These are phyloP conservation scores for Termitomyces sp. DNA, from an alignment of 768 basidiomycete species.

Conservation along the genomic window DNA sequence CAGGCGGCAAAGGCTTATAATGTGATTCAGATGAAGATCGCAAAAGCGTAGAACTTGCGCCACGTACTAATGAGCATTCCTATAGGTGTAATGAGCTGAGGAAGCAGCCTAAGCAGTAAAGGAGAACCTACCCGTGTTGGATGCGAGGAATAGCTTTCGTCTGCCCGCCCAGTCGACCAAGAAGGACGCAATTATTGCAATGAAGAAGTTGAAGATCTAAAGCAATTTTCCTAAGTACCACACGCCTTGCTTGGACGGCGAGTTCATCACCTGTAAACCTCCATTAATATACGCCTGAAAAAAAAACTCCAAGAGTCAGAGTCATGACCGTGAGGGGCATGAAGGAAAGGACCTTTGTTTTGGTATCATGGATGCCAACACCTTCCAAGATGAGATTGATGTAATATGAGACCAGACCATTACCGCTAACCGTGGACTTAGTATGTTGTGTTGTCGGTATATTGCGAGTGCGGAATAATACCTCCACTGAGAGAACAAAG, in stretches of 20 bases:
- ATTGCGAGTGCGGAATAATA: constrained; percentile 21
- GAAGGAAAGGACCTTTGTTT: constrained; percentile 36
- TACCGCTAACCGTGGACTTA: constrained; percentile 41
- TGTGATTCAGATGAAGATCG: background rate
- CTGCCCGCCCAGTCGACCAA: constrained; percentile 69
- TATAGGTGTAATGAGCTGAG: background rate
- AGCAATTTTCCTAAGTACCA: background rate
- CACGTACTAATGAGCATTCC: constrained; percentile 49
- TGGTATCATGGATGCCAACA: constrained; percentile 54
- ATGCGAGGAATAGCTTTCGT: constrained; percentile 64
- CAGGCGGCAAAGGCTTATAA: constrained; percentile 51
- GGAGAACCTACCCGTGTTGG: constrained; percentile 45
- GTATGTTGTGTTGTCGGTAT: constrained; percentile 1
- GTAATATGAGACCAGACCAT: constrained; percentile 73
- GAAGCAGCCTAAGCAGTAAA: background rate
- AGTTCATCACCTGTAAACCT: constrained; percentile 45
- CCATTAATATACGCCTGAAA: constrained; percentile 60
- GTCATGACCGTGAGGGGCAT: background rate
- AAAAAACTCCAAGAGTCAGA: background rate
- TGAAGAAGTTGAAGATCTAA: constrained; percentile 61
- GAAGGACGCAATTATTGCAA: constrained; percentile 59
- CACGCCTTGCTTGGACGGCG: background rate
- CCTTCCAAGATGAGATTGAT: constrained; percentile 66
- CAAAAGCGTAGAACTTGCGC: background rate
- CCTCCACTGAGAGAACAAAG: constrained; percentile 77